Conservation (phyloP, 2,329 filamentous ascomycete genomes). For the Colletotrichum tabaci region DNA sequence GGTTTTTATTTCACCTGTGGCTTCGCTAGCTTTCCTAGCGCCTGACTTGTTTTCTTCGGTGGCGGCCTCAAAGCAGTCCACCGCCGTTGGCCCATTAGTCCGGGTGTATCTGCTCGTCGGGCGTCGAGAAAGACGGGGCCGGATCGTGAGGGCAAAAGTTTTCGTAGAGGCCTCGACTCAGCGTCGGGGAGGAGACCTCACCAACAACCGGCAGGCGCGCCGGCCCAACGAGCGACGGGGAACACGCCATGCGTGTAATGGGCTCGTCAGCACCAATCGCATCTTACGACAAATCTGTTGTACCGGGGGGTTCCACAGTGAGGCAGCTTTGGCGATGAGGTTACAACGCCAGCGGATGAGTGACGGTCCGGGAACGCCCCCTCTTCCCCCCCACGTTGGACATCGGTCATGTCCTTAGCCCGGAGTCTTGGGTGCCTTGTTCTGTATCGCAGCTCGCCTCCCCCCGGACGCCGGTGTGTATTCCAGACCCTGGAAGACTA, state of each 20-base stretch:
- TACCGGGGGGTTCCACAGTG: neutral
- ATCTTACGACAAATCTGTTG: constrained; percentile 1
- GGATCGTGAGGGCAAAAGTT: neutral
- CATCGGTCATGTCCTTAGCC: neutral
- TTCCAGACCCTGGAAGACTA: constrained; percentile 1
- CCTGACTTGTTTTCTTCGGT: neutral
- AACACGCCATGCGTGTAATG: neutral
- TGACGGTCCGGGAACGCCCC: constrained; percentile 25
- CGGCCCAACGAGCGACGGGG: neutral
- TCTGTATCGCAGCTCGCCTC: neutral
- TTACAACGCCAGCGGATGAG: constrained; percentile 38
- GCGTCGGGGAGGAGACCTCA: too few species aligned
- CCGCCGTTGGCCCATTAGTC: neutral
- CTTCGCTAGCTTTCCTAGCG: constrained; percentile 5
- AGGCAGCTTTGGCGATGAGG: constrained; percentile 24
- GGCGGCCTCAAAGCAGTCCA: neutral
- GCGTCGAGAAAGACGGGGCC: neutral
- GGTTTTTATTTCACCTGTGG: neutral
- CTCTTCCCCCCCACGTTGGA: neutral
- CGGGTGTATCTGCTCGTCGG: neutral
- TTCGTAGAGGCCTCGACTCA: neutral
- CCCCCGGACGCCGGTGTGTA: neutral
- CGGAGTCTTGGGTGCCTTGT: neutral
- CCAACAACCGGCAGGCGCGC: neutral
- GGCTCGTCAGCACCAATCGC: constrained; percentile 7